Evolutionary conservation across 176 grass and related monocot species (phyloP).

Genomic region (Elymus sibiricus): DNA sequence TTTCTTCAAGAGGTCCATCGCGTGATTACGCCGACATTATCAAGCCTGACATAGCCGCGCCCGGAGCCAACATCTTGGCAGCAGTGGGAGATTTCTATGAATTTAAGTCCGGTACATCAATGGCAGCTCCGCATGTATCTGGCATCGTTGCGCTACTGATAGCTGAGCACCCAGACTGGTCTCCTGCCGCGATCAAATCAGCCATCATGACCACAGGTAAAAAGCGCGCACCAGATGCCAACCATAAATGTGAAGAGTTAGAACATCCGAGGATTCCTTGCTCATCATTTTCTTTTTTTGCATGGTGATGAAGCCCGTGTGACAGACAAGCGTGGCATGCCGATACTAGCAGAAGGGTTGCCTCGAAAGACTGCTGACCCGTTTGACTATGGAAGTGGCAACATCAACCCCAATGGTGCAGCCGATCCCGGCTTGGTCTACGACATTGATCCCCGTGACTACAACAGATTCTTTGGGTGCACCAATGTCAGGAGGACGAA

Average conservation of each 20-base stretch:
- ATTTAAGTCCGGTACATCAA: background rate
- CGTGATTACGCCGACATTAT: background rate
- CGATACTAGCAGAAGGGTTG: slow-evolving; percentile 12
- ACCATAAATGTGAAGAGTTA: background rate
- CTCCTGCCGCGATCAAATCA: slow-evolving; percentile 1
- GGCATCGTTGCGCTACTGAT: slow-evolving; percentile 5
- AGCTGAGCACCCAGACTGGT: slow-evolving; percentile 23
- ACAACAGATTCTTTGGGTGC: background rate
- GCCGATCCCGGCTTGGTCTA: background rate
- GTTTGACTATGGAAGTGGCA: slow-evolving; percentile 23
- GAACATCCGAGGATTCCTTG: background rate
- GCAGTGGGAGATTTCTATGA: background rate
- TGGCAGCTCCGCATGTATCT: slow-evolving; percentile 19
- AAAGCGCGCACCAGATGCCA: no score
- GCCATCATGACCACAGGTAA: slow-evolving; percentile 34
- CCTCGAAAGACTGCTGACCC: slow-evolving; percentile 20
- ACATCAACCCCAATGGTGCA: background rate
- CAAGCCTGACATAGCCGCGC: slow-evolving; percentile 22
- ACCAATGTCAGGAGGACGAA: background rate
- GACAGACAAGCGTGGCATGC: background rate
- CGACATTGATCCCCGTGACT: background rate
- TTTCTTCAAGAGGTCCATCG: slow-evolving; percentile 33
- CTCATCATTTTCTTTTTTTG: background rate
- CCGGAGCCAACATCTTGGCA: slow-evolving; percentile 36
- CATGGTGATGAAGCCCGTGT: background rate